Evolutionary conservation across 129 eudicot genomes (phyloP).

Genomic region (Artemisia tridentata): DNA sequence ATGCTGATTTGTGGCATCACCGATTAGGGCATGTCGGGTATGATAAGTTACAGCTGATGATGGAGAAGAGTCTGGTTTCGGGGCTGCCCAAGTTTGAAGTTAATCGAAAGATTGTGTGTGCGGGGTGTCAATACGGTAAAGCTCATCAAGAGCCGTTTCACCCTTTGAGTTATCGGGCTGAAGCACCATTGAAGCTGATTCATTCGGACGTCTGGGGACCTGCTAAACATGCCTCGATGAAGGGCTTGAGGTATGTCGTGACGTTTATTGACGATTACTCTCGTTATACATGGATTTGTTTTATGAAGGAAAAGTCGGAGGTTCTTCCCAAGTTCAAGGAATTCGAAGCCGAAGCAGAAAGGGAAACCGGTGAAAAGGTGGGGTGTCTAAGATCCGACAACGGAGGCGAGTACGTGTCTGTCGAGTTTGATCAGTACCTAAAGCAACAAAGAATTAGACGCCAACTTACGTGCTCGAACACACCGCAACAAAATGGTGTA

Average conservation of each 20-base stretch:
- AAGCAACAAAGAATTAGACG: neutral
- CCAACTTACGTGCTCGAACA: neutral
- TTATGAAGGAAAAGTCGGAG: neutral
- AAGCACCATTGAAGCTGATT: neutral
- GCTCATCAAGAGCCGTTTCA: neutral
- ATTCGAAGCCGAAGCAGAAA: neutral
- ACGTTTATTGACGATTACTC: slow-evolving; percentile 2
- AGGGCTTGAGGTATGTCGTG: neutral
- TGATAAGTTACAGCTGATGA: neutral
- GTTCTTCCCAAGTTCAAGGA: neutral
- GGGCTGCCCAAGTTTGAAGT: neutral
- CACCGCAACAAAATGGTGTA: no score
- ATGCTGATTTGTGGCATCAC: neutral
- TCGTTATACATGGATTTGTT: neutral
- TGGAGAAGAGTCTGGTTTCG: neutral
- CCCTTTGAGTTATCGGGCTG: neutral
- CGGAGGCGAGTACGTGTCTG: neutral
- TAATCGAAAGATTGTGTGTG: neutral
- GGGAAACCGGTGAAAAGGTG: neutral
- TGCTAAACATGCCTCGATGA: neutral
- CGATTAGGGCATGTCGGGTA: neutral
- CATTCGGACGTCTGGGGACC: neutral
- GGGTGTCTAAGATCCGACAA: neutral
- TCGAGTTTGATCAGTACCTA: neutral
- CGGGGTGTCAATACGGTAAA: neutral